A percentile compares a stretch with the other conserved stretches of the same genome.
phyloP scores from a whole-genome alignment of 208 protist genomes.

The Tritrichomonas musculus region DNA sequence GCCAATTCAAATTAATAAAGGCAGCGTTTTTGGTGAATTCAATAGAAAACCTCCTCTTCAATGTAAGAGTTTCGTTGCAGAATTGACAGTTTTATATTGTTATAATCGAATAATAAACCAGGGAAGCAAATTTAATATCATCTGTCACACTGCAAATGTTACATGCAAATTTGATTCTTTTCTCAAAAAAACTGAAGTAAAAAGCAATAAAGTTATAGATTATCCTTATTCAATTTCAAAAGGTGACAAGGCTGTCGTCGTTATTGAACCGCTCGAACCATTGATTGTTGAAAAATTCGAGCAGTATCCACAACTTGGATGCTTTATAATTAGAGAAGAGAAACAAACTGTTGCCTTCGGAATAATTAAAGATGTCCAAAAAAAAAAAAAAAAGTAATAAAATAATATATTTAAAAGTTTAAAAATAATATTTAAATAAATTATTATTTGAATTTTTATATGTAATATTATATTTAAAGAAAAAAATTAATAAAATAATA shows the following conservation, averaged over 20 bases:
- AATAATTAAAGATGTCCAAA: slow-evolving; percentile 35
- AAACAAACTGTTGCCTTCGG: slow-evolving; percentile 52
- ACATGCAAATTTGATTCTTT: slow-evolving; percentile 47
- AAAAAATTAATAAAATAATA: too few relatives aligned
- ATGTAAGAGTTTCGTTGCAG: background rate
- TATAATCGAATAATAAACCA: slow-evolving; percentile 49
- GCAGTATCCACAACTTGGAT: slow-evolving; percentile 53
- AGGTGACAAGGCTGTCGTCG: slow-evolving; percentile 45
- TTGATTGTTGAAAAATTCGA: slow-evolving; percentile 58
- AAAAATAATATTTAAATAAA: background rate
- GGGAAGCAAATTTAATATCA: slow-evolving; percentile 50
- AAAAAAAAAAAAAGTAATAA: background rate
- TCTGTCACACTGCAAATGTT: slow-evolving; percentile 55
- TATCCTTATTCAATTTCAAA: slow-evolving; percentile 41
- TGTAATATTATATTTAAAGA: too few relatives aligned
- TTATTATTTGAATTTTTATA: too few relatives aligned
- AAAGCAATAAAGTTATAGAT: slow-evolving; percentile 37
- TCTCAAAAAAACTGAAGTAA: slow-evolving; percentile 44
- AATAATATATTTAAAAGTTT: background rate
- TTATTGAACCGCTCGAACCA: slow-evolving; percentile 53
- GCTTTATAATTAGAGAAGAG: slow-evolving; percentile 56
- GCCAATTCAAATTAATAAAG: slow-evolving; percentile 43
- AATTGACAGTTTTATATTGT: background rate
- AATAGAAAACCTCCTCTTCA: background rate
- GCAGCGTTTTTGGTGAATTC: background rate